These are phyloP conservation scores for Phycomyces nitens DNA, from an alignment of 192 early-diverging fungal species.

Conservation along the genomic window DNA sequence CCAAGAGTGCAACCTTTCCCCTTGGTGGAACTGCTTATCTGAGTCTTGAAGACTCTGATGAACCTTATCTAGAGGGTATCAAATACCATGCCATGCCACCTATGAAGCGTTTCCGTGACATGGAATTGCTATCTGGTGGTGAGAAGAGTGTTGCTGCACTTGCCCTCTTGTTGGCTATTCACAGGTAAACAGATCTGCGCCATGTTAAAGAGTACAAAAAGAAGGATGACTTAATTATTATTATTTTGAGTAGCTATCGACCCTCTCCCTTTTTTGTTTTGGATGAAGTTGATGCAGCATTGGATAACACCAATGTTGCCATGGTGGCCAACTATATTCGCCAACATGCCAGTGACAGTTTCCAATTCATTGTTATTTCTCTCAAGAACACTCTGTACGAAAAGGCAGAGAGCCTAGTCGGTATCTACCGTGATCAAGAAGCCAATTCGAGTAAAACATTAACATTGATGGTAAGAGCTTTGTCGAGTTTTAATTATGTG, in stretches of 20 bases:
- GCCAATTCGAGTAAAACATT: conserved; percentile 79
- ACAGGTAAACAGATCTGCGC: conserved; percentile 47
- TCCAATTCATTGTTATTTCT: conserved; percentile 98
- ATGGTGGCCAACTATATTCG: conserved; percentile 90
- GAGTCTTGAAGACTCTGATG: conserved; percentile 88
- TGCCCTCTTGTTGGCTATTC: conserved; percentile 95
- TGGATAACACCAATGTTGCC: conserved; percentile 95
- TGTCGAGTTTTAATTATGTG: background rate
- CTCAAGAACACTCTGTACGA: conserved; percentile 95
- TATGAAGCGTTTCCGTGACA: conserved; percentile 98
- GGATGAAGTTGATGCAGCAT: conserved; percentile 98
- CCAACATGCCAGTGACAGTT: conserved; percentile 58
- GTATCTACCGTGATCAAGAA: conserved; percentile 91
- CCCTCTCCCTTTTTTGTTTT: conserved; percentile 99
- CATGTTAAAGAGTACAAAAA: background rate
- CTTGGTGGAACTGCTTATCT: conserved; percentile 94
- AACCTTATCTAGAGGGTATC: conserved; percentile 91
- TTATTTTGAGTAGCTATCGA: conserved; percentile 57
- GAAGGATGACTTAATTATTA: too few species aligned
- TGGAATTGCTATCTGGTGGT: conserved; percentile 98
- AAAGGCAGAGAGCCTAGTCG: conserved; percentile 87
- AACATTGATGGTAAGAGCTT: conserved; percentile 56
- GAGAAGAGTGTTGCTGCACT: conserved; percentile 98
- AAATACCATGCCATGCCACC: conserved; percentile 99
- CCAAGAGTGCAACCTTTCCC: conserved; percentile 79